Base-by-base conservation (phyloP, 1,284 basidiomycete species). In the Trametes sp. region DNA sequence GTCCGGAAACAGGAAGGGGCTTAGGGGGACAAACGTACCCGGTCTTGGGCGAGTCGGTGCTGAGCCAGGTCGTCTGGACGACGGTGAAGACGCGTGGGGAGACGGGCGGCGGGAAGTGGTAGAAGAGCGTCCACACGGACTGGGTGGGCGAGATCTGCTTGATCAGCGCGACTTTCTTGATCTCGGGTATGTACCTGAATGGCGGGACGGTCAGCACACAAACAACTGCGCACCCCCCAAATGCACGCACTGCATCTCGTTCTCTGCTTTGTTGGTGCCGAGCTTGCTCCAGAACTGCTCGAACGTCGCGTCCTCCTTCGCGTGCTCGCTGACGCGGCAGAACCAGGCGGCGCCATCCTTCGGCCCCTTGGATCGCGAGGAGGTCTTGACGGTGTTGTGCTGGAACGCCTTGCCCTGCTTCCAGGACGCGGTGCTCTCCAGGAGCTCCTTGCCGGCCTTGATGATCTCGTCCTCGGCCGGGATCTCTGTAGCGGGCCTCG, bases 1-100 rank as follows among this genome's bases (percentile, higher is more conserved):
- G 4, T 36, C 6, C 21, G 19, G 33, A 44, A 48, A 28, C 13
- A 42, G 26, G n/a, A n/a, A n/a, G n/a, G n/a, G n/a, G n/a, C n/a
- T 42, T 2, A n/a, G 46, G 41, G 53, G 21, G 62, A 38, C 31
- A 45, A 23, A 69, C 44, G 33, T 67, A 90, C 89, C 88, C 89
- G 46, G 79, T 82, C 61, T 81, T 82, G 26, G 84, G 83, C 49
- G 80, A 76, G 16, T 75, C 74, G 50, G 82, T 79, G 46, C 80
- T 76, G 29, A 88, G 75, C 64, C 86, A 80, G 8, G 80, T 79
- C 19, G 87, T 82, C 72, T 92, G 89, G 29, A 92, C 75, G 31
- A 89, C 88, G 1, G 90, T 92, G 74, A 92, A 93, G 23, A 90
- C 83, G 14, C 92, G 85, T 11, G 90, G 86, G 3, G 90, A 88